Evolutionary conservation across 2,329 filamentous ascomycete species (phyloP).

Genomic region (Diaporthe sp.): DNA sequence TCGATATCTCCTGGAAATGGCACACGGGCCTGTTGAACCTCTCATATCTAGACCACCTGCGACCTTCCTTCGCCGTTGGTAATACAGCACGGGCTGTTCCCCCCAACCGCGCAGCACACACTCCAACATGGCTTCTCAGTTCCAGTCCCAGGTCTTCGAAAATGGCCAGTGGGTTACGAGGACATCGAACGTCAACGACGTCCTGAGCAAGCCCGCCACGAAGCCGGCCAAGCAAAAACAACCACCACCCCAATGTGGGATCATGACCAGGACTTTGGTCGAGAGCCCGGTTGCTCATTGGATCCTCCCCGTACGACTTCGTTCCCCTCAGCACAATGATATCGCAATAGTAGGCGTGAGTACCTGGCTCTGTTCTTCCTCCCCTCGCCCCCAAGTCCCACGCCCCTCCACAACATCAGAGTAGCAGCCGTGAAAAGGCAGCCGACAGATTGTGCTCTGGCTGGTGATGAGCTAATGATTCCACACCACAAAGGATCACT

Average conservation of each 20-base stretch:
- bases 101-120: constrained; percentile 24
- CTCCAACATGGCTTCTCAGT: constrained; percentile 64
- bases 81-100: constrained; percentile 32
- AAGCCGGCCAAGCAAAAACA: constrained; percentile 49
- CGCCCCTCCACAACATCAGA: constrained; percentile 24
- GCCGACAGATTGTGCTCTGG: constrained; percentile 41
- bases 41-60: constrained; percentile 35
- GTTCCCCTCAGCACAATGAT: constrained; percentile 80
- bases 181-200: constrained; percentile 61
- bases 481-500: constrained; percentile 71
- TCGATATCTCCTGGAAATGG: constrained; percentile 32
- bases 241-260: constrained; percentile 71
- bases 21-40: constrained; percentile 28
- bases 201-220: constrained; percentile 56
- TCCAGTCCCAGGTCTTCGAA: constrained; percentile 68
- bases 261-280: constrained; percentile 84
- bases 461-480: constrained; percentile 39
- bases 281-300: constrained; percentile 81
- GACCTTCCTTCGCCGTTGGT: constrained; percentile 31
- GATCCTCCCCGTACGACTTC: constrained; percentile 84
- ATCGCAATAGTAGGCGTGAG: constrained; percentile 87
- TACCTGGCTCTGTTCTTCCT: constrained; percentile 42
- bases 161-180: constrained; percentile 71
- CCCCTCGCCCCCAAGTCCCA: background rate
- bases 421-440: constrained; percentile 2